Percentiles rank a stretch among this genome's conserved stretches.
phyloP scores from a whole-genome alignment of 164 flowering plant genomes.

The Vitis rupestris region DNA sequence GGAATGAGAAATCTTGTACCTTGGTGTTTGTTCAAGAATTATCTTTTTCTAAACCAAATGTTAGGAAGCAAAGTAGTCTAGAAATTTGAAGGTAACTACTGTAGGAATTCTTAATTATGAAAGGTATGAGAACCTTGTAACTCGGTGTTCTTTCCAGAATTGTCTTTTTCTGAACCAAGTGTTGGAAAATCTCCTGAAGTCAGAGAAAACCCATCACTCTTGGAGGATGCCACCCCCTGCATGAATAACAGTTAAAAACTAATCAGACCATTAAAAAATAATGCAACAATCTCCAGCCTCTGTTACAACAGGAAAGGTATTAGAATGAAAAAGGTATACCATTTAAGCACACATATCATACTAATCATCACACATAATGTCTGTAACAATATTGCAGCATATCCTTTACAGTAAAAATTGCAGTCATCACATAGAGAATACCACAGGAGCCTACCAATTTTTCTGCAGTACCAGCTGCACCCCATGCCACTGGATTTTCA shows the following conservation, averaged over 20 bases:
- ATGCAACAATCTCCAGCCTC: neutral
- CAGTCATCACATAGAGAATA: no score
- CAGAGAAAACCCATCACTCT: conserved; percentile 61
- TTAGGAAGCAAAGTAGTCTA: neutral
- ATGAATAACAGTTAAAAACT: conserved; percentile 4
- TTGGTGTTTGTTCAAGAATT: no score
- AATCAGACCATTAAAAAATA: conserved; percentile 2
- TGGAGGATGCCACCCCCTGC: conserved; percentile 56
- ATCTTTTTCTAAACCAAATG: no score
- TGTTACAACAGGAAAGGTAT: neutral
- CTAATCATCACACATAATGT: neutral
- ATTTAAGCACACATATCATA: neutral
- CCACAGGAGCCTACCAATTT: conserved; percentile 51
- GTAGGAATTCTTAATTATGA: neutral
- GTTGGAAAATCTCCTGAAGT: conserved; percentile 94
- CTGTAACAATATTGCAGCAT: neutral
- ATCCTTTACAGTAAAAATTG: neutral
- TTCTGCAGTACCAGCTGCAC: conserved; percentile 52
- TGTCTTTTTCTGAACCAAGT: conserved; percentile 72
- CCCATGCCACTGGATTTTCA: conserved; percentile 72
- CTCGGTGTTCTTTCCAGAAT: conserved; percentile 42
- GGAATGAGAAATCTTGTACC: no score
- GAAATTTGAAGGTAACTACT: conserved; percentile 3
- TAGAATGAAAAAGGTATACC: neutral
- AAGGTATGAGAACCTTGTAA: conserved; percentile 36